These are phyloP conservation scores for Xylariaceae sp. DNA, from an alignment of 2,329 filamentous ascomycete genomes.

Conservation along the genomic window DNA sequence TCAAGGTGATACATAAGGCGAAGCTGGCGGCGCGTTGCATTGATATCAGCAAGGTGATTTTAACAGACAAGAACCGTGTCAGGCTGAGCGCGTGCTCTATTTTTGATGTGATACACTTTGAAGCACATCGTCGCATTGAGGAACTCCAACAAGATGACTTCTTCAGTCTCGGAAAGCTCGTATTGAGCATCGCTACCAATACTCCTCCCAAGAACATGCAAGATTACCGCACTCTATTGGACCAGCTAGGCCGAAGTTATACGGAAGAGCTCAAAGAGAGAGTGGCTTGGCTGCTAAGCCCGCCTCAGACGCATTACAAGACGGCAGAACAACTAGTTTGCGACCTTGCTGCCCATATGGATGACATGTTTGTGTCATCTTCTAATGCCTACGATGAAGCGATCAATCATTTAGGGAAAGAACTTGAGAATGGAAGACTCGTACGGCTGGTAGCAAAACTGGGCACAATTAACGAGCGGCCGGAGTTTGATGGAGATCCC, in stretches of 20 bases:
- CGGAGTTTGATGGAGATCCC: constrained; percentile 77
- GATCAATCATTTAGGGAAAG: constrained; percentile 72
- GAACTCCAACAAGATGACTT: constrained; percentile 91
- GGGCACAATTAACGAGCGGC: constrained; percentile 86
- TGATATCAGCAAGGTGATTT: constrained; percentile 83
- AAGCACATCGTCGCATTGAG: constrained; percentile 68
- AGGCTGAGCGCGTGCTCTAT: constrained; percentile 88
- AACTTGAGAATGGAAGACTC: constrained; percentile 88
- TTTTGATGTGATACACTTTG: constrained; percentile 86
- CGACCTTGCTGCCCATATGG: constrained; percentile 78
- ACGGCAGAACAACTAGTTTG: constrained; percentile 79
- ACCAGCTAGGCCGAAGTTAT: constrained; percentile 78
- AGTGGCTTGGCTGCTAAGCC: constrained; percentile 79
- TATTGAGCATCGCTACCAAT: constrained; percentile 81
- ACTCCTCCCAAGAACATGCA: constrained; percentile 58
- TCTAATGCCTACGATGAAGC: constrained; percentile 82
- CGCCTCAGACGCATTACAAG: constrained; percentile 65
- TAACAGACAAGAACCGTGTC: constrained; percentile 90
- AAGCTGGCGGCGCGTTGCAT: constrained; percentile 86
- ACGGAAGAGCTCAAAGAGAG: constrained; percentile 79
- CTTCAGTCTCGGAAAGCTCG: constrained; percentile 79
- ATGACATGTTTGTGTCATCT: constrained; percentile 75
- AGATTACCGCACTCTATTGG: constrained; percentile 73
- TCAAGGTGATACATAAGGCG: constrained; percentile 82
- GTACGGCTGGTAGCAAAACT: constrained; percentile 83